phyloP scores from a whole-genome alignment of 306 rosid genomes.

The Purshia tridentata region DNA sequence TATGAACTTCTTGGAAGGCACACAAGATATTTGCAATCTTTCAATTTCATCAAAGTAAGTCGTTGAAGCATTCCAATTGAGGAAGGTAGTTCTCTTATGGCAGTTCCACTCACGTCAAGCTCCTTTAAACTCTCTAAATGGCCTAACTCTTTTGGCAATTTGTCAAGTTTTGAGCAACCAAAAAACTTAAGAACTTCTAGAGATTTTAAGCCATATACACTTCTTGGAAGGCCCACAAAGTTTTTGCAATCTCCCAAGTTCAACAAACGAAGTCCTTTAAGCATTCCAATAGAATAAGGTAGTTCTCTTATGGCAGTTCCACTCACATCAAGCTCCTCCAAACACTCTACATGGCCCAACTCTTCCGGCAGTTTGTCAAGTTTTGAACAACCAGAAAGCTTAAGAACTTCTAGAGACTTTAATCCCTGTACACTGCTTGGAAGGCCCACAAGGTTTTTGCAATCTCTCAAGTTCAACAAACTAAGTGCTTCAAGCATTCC shows the following conservation, averaged over 20 bases:
- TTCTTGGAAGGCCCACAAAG: constrained; percentile 1
- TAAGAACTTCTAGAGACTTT: constrained; percentile 12
- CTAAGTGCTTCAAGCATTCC: not conserved
- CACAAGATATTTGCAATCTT: not conserved
- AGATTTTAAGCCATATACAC: not conserved
- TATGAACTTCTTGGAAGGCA: not conserved
- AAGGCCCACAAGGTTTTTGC: not conserved
- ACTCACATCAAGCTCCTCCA: no score
- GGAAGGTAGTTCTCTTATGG: no score
- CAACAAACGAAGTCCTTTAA: not conserved
- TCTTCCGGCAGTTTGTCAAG: no score
- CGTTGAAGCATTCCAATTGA: not conserved
- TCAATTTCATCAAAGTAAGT: constrained; percentile 5
- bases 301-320: no score
- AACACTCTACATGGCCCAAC: no score
- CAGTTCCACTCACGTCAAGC: no score
- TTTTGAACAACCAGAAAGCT: constrained; percentile 3
- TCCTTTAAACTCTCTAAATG: no score
- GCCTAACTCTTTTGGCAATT: no score
- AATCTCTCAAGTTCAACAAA: not conserved
- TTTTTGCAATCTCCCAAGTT: constrained; percentile 1
- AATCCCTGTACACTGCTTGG: not conserved
- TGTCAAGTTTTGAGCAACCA: constrained; percentile 14
- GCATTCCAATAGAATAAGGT: not conserved
- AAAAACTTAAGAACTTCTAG: not conserved